These are phyloP conservation scores for Scenedesmus sp. DNA, from an alignment of 163 green algal genomes.

Conservation along the genomic window DNA sequence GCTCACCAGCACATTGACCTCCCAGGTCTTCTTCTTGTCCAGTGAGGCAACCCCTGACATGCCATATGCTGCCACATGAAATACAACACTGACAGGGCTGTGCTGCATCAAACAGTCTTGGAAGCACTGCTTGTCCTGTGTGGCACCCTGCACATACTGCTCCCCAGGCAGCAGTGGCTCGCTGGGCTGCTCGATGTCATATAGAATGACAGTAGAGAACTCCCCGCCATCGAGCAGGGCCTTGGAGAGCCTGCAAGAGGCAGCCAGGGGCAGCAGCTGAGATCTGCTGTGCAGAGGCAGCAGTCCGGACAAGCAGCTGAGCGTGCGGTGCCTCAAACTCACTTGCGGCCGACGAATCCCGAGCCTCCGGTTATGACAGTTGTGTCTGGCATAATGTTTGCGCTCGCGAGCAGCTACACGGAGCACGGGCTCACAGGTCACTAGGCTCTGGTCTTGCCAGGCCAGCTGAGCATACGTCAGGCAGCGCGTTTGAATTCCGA, in stretches of 20 bases:
- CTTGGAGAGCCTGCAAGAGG: neutral
- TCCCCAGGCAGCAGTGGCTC: neutral
- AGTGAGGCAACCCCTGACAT: neutral
- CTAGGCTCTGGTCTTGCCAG: neutral
- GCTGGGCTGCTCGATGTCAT: neutral
- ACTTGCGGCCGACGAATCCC: neutral
- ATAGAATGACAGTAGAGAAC: neutral
- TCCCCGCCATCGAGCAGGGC: neutral
- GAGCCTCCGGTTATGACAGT: conserved; percentile 2
- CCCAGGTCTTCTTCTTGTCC: neutral
- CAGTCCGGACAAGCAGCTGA: neutral
- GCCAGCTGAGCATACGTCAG: no score
- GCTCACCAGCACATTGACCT: conserved; percentile 10
- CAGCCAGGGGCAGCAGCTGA: neutral
- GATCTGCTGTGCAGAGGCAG: neutral
- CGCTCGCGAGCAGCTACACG: neutral
- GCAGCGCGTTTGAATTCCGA: no score
- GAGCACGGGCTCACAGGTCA: neutral
- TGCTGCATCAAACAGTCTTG: neutral
- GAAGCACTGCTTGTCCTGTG: neutral
- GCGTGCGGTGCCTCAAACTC: neutral
- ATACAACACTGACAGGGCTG: neutral
- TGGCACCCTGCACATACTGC: neutral
- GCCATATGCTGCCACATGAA: conserved; percentile 9
- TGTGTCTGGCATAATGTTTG: neutral